Evolutionary conservation across 2,329 filamentous ascomycete species (phyloP).

Genomic region (Ophiostoma tasmaniense): DNA sequence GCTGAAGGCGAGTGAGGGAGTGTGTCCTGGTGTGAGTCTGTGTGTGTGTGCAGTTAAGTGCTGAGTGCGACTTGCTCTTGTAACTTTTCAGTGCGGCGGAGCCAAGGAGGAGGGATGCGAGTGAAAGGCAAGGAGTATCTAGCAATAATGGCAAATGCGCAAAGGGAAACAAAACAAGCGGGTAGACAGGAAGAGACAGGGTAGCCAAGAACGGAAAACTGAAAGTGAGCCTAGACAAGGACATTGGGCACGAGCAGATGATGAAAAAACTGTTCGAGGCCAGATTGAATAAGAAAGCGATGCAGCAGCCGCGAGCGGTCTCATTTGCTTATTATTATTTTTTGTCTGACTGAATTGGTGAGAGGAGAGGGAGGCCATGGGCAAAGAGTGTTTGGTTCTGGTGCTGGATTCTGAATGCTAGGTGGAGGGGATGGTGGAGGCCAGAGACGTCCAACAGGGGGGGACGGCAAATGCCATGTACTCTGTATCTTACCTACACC

Average conservation of each 20-base stretch:
- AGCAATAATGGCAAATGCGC: neutral
- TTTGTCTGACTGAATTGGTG: constrained; percentile 2
- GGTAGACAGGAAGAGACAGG: neutral
- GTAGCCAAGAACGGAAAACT: neutral
- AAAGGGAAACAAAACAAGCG: no score
- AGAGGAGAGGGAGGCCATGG: constrained; percentile 6
- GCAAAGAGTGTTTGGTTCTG: neutral
- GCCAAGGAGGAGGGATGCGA: neutral
- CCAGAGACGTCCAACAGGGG: neutral
- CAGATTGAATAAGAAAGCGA: constrained; percentile 7
- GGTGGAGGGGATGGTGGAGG: constrained; percentile 6
- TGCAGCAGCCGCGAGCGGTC: neutral
- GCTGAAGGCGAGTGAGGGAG: constrained; percentile 3
- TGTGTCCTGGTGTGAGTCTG: neutral
- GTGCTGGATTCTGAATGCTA: neutral
- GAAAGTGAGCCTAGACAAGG: neutral
- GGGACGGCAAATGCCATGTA: neutral
- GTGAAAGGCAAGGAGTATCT: neutral
- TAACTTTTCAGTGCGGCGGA: neutral
- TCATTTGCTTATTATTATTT: constrained; percentile 1
- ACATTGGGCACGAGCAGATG: constrained; percentile 11
- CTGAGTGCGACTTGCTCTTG: neutral
- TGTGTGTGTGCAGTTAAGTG: neutral
- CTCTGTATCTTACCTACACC: neutral
- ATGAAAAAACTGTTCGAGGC: constrained; percentile 1